A percentile compares a stretch with the other conserved stretches of the same genome.
These are phyloP conservation scores for Ormosia semicastrata DNA, from an alignment of 306 rosid genomes.

Conservation along the genomic window DNA sequence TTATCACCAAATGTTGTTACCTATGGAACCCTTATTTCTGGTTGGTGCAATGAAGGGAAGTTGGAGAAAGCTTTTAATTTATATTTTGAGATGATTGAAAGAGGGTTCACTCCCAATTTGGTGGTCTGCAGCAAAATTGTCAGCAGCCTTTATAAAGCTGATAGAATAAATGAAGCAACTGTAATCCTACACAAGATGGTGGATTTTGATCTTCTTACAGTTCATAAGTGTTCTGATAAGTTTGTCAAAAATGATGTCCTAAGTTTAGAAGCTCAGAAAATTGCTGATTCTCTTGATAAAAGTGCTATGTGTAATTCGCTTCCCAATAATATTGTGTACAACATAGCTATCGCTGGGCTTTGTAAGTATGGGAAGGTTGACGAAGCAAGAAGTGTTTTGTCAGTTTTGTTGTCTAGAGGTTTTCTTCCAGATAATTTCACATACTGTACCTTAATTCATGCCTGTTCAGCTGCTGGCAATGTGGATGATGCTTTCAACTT, in stretches of 20 bases:
- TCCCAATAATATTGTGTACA: conserved; percentile 55
- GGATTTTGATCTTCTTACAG: conserved; percentile 50
- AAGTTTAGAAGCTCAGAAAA: conserved; percentile 45
- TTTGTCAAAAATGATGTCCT: conserved; percentile 24
- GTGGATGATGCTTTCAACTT: conserved; percentile 72
- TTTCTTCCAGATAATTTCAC: conserved; percentile 83
- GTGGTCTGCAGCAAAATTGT: conserved; percentile 71
- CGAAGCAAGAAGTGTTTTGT: conserved; percentile 61
- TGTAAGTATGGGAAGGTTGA: conserved; percentile 70
- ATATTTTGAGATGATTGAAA: conserved; percentile 70
- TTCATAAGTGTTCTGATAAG: conserved; percentile 28
- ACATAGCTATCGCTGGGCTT: conserved; percentile 74
- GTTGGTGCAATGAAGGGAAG: conserved; percentile 83
- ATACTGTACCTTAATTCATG: conserved; percentile 74
- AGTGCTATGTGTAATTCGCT: conserved; percentile 39
- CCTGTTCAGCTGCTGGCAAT: conserved; percentile 59
- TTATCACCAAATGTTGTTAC: conserved; percentile 63
- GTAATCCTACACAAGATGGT: conserved; percentile 62
- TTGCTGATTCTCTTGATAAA: conserved; percentile 57
- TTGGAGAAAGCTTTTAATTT: conserved; percentile 60
- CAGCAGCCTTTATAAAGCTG: conserved; percentile 65
- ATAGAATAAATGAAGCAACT: conserved; percentile 67
- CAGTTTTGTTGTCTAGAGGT: conserved; percentile 52
- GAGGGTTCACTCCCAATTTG: conserved; percentile 57
- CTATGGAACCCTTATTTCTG: conserved; percentile 75